Evolutionary conservation across 2,329 filamentous ascomycete genomes (phyloP), one percentile per base, ranked within the genome.

Genomic region (Alternaria rosae): DNA sequence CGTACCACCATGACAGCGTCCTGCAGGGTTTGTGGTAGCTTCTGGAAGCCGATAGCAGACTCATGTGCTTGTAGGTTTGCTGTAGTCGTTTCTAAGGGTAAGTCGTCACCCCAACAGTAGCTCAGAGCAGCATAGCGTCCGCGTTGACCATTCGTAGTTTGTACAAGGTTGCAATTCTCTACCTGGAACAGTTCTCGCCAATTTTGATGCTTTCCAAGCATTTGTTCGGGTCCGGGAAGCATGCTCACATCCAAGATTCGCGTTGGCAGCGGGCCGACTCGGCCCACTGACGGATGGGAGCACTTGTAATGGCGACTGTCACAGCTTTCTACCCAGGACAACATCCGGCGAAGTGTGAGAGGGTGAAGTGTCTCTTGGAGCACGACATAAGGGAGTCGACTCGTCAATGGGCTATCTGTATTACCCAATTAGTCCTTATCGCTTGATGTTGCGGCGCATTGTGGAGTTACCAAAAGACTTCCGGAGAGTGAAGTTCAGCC

Each of bases 61-160:
- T 38, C 8, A 1, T 38, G 32, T 0, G 5, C 3, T 1, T n/a
- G 1, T 15, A n/a, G 0, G 3, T 5, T 38, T 1, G 0, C 10
- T 3, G 32, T 38, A n/a, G 32, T 38, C 6, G 32, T 38, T 0
- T 2, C 10, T 0, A 38, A n/a, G 15, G 32, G 32, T 10, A 38
- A n/a, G 4, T 0, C n/a, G 1, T 1, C 5, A 0, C 32, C 32
- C 32, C 32, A 38, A 1, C 32, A 38, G 32, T 38, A 38, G 32
- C 32, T 38, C 8, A 38, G 9, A 0, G 32, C 15, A 0, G 15
- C 32, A 6, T 35, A 35, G 5, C 1, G 32, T 35, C 4, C n/a
- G n/a, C n/a, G n/a, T n/a, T 35, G 32, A 9, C 13, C 13, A 2
- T 35, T 1, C 13, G 3, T 2, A 35, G 13, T 35, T 4, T 35